Conservation (phyloP, 2,329 filamentous ascomycete genomes). For the Ophiostoma populinum region DNA sequence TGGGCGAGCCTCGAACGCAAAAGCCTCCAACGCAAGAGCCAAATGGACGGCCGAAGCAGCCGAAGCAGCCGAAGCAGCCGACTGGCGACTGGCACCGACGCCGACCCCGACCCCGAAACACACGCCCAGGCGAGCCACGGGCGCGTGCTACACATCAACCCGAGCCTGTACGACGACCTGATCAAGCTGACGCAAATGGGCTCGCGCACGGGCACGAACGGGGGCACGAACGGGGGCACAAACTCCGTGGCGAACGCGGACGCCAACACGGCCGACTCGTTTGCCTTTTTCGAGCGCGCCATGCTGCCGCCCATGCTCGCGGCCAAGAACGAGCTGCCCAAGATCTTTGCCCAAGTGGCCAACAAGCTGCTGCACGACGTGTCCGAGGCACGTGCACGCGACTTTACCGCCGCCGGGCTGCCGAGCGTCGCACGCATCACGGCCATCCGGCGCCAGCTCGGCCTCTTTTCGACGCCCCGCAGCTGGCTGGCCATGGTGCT, state of each 20-base stretch:
- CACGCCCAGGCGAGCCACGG: background rate
- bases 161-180: conserved; percentile 16
- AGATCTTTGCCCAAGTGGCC: conserved; percentile 17
- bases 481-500: conserved; percentile 20
- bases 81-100: too few species aligned
- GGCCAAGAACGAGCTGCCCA: conserved; percentile 14
- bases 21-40: too few species aligned
- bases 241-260: too few species aligned
- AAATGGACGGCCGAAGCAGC: too few species aligned
- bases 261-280: conserved; percentile 11
- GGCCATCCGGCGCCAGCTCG: conserved; percentile 19
- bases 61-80: too few species aligned
- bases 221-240: too few species aligned
- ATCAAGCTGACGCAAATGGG: conserved; percentile 16
- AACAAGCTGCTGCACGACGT: conserved; percentile 17
- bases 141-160: conserved; percentile 3
- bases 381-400: conserved; percentile 16
- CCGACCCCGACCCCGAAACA: background rate
- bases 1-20: background rate
- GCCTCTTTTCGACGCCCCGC: conserved; percentile 16
- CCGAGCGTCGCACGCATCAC: conserved; percentile 23
- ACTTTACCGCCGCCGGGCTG: conserved; percentile 16
- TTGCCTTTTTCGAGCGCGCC: conserved; percentile 18
- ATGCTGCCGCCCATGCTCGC: conserved; percentile 17
- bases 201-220: conserved; percentile 9